Conservation (phyloP, 1,284 basidiomycete genomes). For the Tilletia setariae region DNA sequence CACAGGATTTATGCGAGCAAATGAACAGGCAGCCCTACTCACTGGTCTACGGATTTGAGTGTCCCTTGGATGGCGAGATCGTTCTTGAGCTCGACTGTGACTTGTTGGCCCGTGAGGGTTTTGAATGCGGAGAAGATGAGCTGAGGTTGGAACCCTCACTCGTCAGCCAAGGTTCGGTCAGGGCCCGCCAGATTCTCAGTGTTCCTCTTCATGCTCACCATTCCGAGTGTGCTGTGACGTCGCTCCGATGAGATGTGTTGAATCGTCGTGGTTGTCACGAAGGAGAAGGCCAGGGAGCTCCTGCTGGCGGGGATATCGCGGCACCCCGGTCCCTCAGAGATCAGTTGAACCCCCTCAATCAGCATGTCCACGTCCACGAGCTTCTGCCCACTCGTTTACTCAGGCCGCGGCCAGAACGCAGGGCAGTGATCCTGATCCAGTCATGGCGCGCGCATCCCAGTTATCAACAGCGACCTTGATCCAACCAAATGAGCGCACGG, state of each 20-base stretch:
- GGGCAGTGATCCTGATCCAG: no score
- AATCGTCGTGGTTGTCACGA: no score
- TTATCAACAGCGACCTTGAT: neutral
- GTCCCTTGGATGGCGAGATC: constrained; percentile 95
- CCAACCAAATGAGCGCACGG: constrained; percentile 1
- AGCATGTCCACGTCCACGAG: no score
- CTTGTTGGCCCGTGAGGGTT: constrained; percentile 89
- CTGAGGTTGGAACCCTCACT: constrained; percentile 62
- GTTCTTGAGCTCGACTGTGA: constrained; percentile 96
- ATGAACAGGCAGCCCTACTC: neutral
- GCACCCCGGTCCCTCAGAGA: no score
- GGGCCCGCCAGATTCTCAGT: no score
- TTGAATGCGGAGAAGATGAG: constrained; percentile 98
- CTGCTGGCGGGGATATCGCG: no score
- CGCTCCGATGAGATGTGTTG: no score
- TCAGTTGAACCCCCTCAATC: no score
- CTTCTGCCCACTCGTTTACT: no score
- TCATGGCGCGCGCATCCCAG: neutral
- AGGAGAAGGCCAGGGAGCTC: no score
- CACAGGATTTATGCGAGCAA: neutral
- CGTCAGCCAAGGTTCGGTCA: no score
- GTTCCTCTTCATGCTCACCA: neutral
- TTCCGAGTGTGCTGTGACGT: neutral
- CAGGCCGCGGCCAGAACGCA: no score
- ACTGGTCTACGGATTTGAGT: constrained; percentile 95